Percentiles rank a stretch among this genome's conserved stretches.
Conservation (phyloP, 1,284 basidiomycete species). For the Mycena sp. region DNA sequence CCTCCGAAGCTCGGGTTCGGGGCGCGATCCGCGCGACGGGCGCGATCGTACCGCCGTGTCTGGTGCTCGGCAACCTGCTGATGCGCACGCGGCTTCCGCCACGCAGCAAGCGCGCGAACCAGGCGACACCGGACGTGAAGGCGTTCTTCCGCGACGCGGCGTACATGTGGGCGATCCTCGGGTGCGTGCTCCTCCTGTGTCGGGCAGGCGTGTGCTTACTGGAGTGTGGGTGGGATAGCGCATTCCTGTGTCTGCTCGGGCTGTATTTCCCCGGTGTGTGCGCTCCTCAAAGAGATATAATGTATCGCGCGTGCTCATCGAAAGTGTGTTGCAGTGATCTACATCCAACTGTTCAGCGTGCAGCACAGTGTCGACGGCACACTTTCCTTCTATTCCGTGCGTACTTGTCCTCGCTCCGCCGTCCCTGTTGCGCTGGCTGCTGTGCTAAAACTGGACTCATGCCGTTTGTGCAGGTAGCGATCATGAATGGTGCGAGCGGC, state of each 20-base stretch:
- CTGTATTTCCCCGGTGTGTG: not conserved
- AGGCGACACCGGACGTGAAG: not conserved
- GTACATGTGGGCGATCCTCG: not conserved
- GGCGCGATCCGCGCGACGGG: slow-evolving; percentile 33
- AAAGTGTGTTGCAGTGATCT: too few relatives aligned
- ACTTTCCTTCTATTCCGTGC: slow-evolving; percentile 38
- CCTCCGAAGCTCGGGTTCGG: slow-evolving; percentile 38
- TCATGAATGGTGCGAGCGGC: slow-evolving; percentile 35
- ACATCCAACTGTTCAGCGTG: slow-evolving; percentile 37
- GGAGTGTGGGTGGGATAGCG: too few relatives aligned
- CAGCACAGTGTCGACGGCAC: slow-evolving; percentile 31
- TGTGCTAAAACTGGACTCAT: too few relatives aligned
- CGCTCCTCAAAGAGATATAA: not conserved
- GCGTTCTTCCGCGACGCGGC: not conserved
- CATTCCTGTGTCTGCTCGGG: not conserved
- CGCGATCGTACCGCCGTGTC: slow-evolving; percentile 31
- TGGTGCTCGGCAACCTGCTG: slow-evolving; percentile 34
- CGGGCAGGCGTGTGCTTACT: too few relatives aligned
- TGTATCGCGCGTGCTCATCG: too few relatives aligned
- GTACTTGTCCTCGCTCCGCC: not conserved
- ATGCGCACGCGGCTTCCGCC: slow-evolving; percentile 28
- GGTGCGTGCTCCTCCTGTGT: not conserved
- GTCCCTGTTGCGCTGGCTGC: too few relatives aligned
- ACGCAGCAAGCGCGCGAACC: not conserved
- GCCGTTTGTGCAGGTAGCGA: slow-evolving; percentile 34